Percentiles rank a stretch among this genome's conserved stretches.
Conservation (phyloP, 1,139 yeast genomes). For the Groenewaldozyma sp. region DNA sequence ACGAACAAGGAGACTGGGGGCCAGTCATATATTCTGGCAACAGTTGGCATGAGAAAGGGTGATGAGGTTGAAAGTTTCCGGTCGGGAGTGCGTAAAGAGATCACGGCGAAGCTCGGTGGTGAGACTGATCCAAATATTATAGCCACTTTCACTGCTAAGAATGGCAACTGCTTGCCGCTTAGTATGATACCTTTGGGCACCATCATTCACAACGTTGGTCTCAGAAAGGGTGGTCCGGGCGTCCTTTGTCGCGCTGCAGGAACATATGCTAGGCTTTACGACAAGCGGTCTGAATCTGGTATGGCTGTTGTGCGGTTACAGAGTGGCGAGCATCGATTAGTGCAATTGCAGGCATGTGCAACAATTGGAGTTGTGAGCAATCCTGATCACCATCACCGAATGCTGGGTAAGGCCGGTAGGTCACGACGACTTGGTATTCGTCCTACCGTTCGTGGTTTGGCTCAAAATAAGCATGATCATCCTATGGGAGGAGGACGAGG, state of each 20-base stretch:
- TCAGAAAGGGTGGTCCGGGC: constrained; percentile 71
- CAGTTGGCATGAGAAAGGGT: constrained; percentile 89
- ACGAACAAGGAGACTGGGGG: constrained; percentile 54
- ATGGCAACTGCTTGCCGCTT: constrained; percentile 92
- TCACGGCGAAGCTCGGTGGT: constrained; percentile 77
- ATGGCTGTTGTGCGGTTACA: constrained; percentile 74
- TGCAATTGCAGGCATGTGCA: constrained; percentile 80
- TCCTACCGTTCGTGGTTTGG: constrained; percentile 96
- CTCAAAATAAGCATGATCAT: constrained; percentile 96
- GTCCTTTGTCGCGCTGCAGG: constrained; percentile 93
- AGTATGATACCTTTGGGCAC: constrained; percentile 91
- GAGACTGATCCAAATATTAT: constrained; percentile 81
- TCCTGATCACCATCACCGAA: constrained; percentile 80
- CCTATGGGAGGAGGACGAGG: constrained; percentile 99
- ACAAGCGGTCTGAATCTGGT: constrained; percentile 62
- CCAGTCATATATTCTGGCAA: constrained; percentile 75
- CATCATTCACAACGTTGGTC: constrained; percentile 79
- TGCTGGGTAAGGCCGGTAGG: constrained; percentile 97
- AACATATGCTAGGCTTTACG: constrained; percentile 78
- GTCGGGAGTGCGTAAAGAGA: constrained; percentile 71
- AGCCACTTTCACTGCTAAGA: constrained; percentile 77
- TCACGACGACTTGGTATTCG: constrained; percentile 86
- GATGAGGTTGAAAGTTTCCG: constrained; percentile 87
- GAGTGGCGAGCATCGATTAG: constrained; percentile 90
- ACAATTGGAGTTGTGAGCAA: constrained; percentile 94